Evolutionary conservation across 2,329 filamentous ascomycete genomes (phyloP).

Genomic region (Ambrosiella cleistominuta): DNA sequence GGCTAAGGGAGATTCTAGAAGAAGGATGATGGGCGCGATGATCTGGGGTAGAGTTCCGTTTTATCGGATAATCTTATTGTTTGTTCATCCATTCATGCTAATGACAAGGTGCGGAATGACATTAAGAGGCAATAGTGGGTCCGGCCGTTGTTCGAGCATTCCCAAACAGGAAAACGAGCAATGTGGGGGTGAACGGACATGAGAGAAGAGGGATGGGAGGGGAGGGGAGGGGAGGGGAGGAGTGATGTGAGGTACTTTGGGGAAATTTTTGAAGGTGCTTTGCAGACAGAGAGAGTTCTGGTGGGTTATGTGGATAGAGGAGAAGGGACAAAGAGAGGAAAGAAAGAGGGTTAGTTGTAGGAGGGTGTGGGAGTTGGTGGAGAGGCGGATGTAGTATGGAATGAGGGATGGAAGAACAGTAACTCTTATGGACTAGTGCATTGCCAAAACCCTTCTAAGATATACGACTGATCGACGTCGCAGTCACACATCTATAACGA

Average conservation of each 20-base stretch:
- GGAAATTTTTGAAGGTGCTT: not conserved
- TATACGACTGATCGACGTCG: too few relatives aligned
- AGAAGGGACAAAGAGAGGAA: not conserved
- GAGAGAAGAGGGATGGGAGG: not conserved
- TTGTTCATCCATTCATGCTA: not conserved
- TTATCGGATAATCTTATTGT: not conserved
- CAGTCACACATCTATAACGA: too few relatives aligned
- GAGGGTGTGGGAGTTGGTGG: not conserved
- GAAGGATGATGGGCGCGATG: too few relatives aligned
- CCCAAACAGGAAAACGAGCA: constrained; percentile 5
- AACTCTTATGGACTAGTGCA: not conserved
- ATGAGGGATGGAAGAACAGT: not conserved
- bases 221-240: not conserved
- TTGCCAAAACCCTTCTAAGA: not conserved
- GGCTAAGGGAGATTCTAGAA: too few relatives aligned
- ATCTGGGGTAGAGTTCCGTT: too few relatives aligned
- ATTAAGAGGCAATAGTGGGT: not conserved
- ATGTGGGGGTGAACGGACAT: not conserved
- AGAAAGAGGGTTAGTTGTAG: not conserved
- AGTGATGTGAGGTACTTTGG: too few relatives aligned
- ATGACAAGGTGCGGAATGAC: not conserved
- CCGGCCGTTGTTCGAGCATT: not conserved
- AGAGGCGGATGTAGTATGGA: not conserved
- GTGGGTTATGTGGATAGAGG: not conserved
- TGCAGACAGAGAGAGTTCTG: not conserved